Conservation (phyloP, 2,329 filamentous ascomycete species). For the Pseudogymnoascus sp. region DNA sequence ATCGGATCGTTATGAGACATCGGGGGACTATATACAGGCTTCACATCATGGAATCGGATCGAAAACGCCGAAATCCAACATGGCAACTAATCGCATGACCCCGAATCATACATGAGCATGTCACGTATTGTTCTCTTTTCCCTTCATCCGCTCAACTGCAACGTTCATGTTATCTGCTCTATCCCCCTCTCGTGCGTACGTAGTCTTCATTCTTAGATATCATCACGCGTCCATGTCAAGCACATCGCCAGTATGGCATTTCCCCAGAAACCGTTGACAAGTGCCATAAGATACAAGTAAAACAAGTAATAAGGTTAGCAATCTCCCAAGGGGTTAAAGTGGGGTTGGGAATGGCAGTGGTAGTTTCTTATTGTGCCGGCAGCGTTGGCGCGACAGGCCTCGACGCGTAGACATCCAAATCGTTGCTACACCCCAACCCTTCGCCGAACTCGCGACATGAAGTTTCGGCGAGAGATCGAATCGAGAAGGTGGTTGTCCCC, state of each 20-base stretch:
- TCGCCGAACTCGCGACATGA: not conserved
- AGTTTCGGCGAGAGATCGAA: not conserved
- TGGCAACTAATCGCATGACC: not conserved
- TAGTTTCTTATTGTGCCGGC: not conserved
- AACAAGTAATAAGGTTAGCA: not conserved
- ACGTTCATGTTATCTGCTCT: not conserved
- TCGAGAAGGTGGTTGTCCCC: constrained; percentile 1
- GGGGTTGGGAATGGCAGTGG: not conserved
- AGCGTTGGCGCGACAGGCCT: not conserved
- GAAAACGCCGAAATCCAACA: not conserved
- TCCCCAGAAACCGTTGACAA: not conserved
- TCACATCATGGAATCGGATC: not conserved
- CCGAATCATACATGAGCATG: not conserved
- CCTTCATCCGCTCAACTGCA: constrained; percentile 4
- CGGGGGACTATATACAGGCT: not conserved
- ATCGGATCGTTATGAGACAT: not conserved
- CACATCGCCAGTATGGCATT: not conserved
- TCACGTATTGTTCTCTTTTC: not conserved
- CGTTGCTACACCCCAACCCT: not conserved
- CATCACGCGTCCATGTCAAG: constrained; percentile 2
- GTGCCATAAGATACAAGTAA: not conserved
- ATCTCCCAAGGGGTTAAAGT: not conserved
- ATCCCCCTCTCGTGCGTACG: not conserved
- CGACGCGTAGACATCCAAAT: not conserved
- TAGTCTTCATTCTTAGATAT: not conserved